Evolutionary conservation across 306 rosid species (phyloP).

Genomic region (Fragaria nilgerrensis): DNA sequence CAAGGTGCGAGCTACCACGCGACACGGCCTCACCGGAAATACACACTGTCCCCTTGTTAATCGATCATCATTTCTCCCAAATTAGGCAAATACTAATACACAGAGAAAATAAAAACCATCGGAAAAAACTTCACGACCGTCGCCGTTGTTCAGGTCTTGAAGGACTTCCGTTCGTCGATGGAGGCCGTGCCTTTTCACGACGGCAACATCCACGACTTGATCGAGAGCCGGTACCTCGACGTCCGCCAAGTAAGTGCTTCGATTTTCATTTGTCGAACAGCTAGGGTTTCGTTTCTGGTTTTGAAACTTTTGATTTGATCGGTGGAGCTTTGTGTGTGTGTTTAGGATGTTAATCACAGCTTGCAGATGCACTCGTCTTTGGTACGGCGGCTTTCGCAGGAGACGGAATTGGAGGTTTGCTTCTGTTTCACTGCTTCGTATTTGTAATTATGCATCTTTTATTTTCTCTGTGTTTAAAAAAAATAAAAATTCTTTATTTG

Average conservation of each 20-base stretch:
- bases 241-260: slow-evolving; percentile 43
- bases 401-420: slow-evolving; percentile 79
- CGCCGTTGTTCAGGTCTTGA: slow-evolving; percentile 26
- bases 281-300: not conserved
- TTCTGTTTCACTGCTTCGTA: slow-evolving; percentile 5
- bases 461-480: not conserved
- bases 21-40: slow-evolving; percentile 3
- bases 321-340: not conserved
- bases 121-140: slow-evolving; percentile 1
- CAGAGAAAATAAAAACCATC: not conserved
- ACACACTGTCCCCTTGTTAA: not conserved
- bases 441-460: no score
- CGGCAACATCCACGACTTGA: slow-evolving; percentile 58
- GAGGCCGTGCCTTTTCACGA: slow-evolving; percentile 67
- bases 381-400: slow-evolving; percentile 81
- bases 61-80: not conserved
- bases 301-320: not conserved
- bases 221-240: slow-evolving; percentile 46
- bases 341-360: slow-evolving; percentile 52
- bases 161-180: slow-evolving; percentile 42
- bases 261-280: not conserved
- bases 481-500: not conserved
- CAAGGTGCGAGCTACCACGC: not conserved
- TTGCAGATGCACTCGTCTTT: slow-evolving; percentile 89
- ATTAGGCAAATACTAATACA: not conserved